phyloP scores from a whole-genome alignment of 2,329 filamentous ascomycete genomes.

The Aquanectria penicillioides region DNA sequence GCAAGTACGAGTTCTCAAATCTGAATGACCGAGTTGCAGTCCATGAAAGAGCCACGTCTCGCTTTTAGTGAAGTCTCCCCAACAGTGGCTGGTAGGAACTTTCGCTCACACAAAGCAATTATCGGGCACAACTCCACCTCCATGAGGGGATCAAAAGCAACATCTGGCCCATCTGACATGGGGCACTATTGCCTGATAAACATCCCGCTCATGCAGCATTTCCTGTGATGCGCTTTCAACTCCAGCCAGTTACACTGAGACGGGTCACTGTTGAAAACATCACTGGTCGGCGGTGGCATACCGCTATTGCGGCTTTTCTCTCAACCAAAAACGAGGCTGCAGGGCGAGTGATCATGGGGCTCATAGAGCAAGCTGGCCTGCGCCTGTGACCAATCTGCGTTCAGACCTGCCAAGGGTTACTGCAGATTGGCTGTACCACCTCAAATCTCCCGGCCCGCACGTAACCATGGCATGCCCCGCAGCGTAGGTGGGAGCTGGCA shows the following conservation, averaged over 20 bases:
- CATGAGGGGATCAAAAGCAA: neutral
- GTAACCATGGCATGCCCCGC: slow-evolving; percentile 1
- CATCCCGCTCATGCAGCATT: neutral
- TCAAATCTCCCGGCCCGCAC: slow-evolving; percentile 5
- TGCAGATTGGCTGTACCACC: slow-evolving; percentile 16
- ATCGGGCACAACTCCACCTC: slow-evolving; percentile 4
- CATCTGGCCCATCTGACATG: neutral
- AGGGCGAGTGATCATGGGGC: slow-evolving; percentile 16
- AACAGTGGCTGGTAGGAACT: neutral
- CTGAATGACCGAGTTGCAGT: neutral
- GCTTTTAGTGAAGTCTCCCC: neutral
- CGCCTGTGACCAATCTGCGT: slow-evolving; percentile 13
- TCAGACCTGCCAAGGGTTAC: slow-evolving; percentile 4
- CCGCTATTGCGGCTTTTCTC: slow-evolving; percentile 4
- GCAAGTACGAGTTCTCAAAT: neutral
- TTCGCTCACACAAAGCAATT: slow-evolving; percentile 3
- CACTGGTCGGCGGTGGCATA: neutral
- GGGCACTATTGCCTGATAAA: neutral
- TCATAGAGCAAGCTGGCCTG: neutral
- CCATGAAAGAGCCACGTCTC: neutral
- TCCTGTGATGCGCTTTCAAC: neutral
- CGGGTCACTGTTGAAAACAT: neutral
- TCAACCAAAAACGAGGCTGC: slow-evolving; percentile 13
- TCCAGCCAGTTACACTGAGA: neutral
- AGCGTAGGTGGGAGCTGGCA: too few relatives aligned